These are phyloP conservation scores for Ustilago curta DNA, from an alignment of 1,284 basidiomycete genomes.

Conservation along the genomic window DNA sequence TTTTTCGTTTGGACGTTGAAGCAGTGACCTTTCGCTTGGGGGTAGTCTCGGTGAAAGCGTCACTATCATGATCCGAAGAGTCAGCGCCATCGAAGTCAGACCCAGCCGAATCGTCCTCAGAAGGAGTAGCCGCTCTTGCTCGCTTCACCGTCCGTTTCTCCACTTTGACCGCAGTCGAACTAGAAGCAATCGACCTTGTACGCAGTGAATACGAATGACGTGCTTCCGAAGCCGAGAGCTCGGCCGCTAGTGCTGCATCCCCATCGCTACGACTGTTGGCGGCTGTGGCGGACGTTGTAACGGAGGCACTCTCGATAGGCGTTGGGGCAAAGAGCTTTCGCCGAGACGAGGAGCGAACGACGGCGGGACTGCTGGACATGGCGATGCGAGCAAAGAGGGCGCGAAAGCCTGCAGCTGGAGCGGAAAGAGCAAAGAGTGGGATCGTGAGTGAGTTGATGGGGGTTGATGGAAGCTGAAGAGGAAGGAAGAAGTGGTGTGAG, in stretches of 20 bases:
- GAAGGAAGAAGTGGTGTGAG: background rate
- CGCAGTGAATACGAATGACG: slow-evolving; percentile 36
- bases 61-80: slow-evolving; percentile 25
- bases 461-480: background rate
- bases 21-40: slow-evolving; percentile 2
- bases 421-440: background rate
- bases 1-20: slow-evolving; percentile 1
- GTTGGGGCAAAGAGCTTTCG: slow-evolving; percentile 47
- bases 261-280: background rate
- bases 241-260: slow-evolving; percentile 33
- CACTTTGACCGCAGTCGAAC: background rate
- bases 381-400: background rate
- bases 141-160: slow-evolving; percentile 10
- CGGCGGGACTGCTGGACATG: slow-evolving; percentile 6
- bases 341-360: slow-evolving; percentile 15
- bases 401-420: background rate
- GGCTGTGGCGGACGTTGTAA: background rate
- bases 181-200: slow-evolving; percentile 5
- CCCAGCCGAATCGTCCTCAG: slow-evolving; percentile 9
- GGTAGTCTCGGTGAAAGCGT: slow-evolving; percentile 9
- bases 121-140: slow-evolving; percentile 8
- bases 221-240: slow-evolving; percentile 16
- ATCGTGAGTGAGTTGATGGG: background rate
- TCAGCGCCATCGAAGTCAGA: slow-evolving; percentile 20
- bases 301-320: slow-evolving; percentile 11